Evolutionary conservation across 2,329 filamentous ascomycete genomes (phyloP).

Genomic region (Coleophoma crateriformis): DNA sequence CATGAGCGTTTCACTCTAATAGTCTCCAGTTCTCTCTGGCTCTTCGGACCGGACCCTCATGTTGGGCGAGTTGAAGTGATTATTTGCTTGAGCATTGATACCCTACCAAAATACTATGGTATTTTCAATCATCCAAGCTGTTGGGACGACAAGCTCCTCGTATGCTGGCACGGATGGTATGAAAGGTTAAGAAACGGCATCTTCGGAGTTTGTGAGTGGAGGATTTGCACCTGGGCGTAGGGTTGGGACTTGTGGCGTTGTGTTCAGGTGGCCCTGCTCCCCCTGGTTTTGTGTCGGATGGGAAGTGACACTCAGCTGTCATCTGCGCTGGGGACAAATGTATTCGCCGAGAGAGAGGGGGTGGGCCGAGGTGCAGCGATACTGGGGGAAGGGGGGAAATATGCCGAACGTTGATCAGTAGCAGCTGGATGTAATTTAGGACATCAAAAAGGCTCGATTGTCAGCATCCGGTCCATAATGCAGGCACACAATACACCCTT

Average conservation of each 20-base stretch:
- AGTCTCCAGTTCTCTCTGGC: constrained; percentile 67
- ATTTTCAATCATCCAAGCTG: no score
- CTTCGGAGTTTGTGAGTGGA: background rate
- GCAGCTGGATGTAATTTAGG: no score
- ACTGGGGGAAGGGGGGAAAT: no score
- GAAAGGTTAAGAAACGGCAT: background rate
- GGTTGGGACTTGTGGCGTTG: background rate
- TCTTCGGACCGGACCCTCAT: constrained; percentile 86
- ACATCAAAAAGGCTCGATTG: no score
- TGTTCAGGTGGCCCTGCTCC: background rate
- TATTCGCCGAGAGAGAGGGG: no score
- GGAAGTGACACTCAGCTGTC: background rate
- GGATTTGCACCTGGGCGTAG: background rate
- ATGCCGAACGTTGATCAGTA: no score
- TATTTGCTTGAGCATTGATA: background rate
- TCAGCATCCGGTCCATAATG: no score
- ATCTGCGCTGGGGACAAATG: background rate
- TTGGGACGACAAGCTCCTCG: no score
- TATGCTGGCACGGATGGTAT: background rate
- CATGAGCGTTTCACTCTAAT: constrained; percentile 11
- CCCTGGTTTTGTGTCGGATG: background rate
- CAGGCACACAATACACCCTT: no score
- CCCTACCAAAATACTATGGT: background rate
- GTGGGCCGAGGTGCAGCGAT: no score
- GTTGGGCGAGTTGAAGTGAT: constrained; percentile 72